Base-by-base conservation (phyloP, 1,139 yeast species). In the Yamadazyma friedrichii region DNA sequence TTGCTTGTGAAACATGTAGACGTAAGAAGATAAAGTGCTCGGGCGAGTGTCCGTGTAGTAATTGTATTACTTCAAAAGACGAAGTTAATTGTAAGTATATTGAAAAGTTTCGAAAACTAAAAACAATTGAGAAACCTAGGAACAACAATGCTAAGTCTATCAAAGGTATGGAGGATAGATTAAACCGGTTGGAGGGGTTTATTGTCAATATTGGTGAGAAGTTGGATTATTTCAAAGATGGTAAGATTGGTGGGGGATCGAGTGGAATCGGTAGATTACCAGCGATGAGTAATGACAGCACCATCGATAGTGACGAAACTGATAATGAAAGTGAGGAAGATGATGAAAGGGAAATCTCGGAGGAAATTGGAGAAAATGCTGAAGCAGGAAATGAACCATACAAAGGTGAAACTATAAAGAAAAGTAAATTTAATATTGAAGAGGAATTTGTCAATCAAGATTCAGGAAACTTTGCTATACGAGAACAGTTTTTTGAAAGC, bases 1-100 rank as follows among this genome's bases (percentile, higher is more conserved):
- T 73, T 1, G 84, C 84, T 1, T 79, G 84, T 52, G 81, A 77
- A 45, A 62, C 63, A 4, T 78, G 82, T 50, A 63, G 82, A 4
- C 46, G 58, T 16, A 74, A 73, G 53, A 77, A 77, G 52, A 64
- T 76, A 40, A 75, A 72, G 48, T 77, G 82, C 51, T 67, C 73
- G 50, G 82, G 82, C 0, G 55, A 57, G 2, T 50, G 46, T n/a
- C 77, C 78, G 2, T 76, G 82, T 50, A 43, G 49, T 8, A 70
- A 72, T 42, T 77, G 82, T 52, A 41, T 63, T 52, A 50, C 50
- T 37, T 52, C 48, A 39, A 59, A 54, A 17, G 57, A 55, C 15
- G 30, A 20, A 15, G 27, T 52, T 1, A 41, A 49, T 4, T 67
- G 74, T 47, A 54, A 52, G 33, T 67, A 65, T 41, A 57, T 55